Evolutionary conservation across 495 filamentous ascomycete species (phyloP).

Genomic region (Pyrenula massariospora): DNA sequence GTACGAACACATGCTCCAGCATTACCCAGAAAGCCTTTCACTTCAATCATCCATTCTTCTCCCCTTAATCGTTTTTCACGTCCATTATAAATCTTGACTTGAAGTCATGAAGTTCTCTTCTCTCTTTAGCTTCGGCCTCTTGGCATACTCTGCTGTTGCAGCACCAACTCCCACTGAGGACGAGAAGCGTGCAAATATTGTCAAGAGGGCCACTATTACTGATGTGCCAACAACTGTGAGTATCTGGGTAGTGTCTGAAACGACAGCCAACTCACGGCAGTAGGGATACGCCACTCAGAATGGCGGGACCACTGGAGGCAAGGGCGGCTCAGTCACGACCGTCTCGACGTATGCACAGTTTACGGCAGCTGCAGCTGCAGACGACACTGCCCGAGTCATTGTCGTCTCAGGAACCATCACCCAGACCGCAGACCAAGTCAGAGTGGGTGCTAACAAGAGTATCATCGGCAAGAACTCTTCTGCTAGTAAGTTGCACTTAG

Average conservation of each 20-base stretch:
- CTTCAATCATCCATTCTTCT: neutral
- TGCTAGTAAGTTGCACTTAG: conserved; percentile 2
- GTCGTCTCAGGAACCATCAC: conserved; percentile 34
- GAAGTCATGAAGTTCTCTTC: neutral
- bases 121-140: neutral
- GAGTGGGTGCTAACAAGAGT: conserved; percentile 41
- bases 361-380: conserved; percentile 31
- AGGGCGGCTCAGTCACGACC: conserved; percentile 44
- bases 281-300: conserved; percentile 31
- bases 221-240: conserved; percentile 12
- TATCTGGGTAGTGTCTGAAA: neutral
- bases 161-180: conserved; percentile 3
- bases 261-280: conserved; percentile 4
- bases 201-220: conserved; percentile 16
- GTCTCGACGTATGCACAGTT: conserved; percentile 45
- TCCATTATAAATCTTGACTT: neutral
- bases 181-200: conserved; percentile 4
- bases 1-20: neutral
- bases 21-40: neutral
- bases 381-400: conserved; percentile 30
- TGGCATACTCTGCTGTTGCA: conserved; percentile 3
- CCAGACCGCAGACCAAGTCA: conserved; percentile 25
- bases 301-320: conserved; percentile 47
- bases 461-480: conserved; percentile 33
- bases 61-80: neutral